Conservation (phyloP, 306 rosid genomes). For the Quercus variabilis region DNA sequence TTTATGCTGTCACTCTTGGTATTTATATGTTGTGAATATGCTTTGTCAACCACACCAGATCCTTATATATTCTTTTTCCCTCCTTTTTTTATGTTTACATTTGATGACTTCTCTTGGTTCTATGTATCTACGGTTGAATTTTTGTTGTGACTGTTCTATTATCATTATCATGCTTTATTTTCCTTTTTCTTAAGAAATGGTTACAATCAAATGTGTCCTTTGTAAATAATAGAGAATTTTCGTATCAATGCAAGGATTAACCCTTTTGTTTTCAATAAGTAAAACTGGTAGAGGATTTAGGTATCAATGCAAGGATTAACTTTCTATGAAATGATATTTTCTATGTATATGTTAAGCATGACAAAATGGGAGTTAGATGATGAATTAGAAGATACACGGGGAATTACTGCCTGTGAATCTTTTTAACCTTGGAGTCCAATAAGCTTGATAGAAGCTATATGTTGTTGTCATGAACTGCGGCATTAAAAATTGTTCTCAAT, state of each 20-base stretch:
- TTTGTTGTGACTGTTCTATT: not conserved
- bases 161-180: not conserved
- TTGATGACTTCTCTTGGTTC: not conserved
- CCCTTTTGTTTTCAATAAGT: too few species aligned
- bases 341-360: not conserved
- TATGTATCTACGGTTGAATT: not conserved
- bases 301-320: not conserved
- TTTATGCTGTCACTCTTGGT: slow-evolving; percentile 7
- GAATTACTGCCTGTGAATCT: not conserved
- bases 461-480: not conserved
- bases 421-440: not conserved
- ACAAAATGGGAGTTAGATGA: not conserved
- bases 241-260: not conserved
- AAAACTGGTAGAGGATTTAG: not conserved
- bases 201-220: not conserved
- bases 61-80: not conserved
- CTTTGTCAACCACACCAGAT: not conserved
- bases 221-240: not conserved
- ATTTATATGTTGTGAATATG: slow-evolving; percentile 7
- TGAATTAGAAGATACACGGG: not conserved
- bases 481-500: not conserved
- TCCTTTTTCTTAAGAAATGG: not conserved
- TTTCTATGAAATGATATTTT: not conserved
- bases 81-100: not conserved
- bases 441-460: not conserved